Base-by-base conservation (phyloP, 495 filamentous ascomycete species). In the Sabuloglossum arenarium region DNA sequence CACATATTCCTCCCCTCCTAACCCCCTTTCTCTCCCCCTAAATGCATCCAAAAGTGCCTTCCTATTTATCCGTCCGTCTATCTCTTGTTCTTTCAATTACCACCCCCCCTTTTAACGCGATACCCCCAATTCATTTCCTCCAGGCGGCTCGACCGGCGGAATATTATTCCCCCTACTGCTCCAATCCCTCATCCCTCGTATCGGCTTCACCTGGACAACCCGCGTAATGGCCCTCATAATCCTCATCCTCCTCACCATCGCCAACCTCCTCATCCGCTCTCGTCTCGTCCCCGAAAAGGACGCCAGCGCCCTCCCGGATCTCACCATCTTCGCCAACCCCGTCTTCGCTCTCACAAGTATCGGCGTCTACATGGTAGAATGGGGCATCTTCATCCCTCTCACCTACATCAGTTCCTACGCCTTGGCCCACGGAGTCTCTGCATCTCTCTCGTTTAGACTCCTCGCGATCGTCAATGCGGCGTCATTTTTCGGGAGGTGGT, bases 201-300 rank as follows among this genome's bases (percentile, higher is more conserved):
- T 82, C 1, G 71, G 74, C 1, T 85, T 81, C 53, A 77, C 68
- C 14, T 84, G 80, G 81, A 66, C 76, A 0, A 71, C 81, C 2
- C 68, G 80, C 6, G 69, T 81, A 23, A 64, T 76, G 14, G 80
- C 71, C 1, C 82, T 85, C 61, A 61, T 81, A 29, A 68, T 75
- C 19, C 51, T 76, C 1, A 69, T 72, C n/a, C 32, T 78, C 50
- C 55, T 79, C 9, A 42, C 54, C 0, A 65, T 79, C n/a, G 62
- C 72, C 12, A 64, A 65, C 43, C 21, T 72, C 5, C 61, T 68
- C 1, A 61, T 80, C 16, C 66, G 62, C 43, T 58, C 68, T 3
- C 69, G 77, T 0, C 61, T 79, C 0, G 71, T 73, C 16, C 70
- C 71, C 2, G 61, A 73, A 0, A 63, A 66, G 6, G 67, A 63